These are phyloP conservation scores for Dictyostelium citrinum DNA, from an alignment of 78 protist species.

Conservation along the genomic window DNA sequence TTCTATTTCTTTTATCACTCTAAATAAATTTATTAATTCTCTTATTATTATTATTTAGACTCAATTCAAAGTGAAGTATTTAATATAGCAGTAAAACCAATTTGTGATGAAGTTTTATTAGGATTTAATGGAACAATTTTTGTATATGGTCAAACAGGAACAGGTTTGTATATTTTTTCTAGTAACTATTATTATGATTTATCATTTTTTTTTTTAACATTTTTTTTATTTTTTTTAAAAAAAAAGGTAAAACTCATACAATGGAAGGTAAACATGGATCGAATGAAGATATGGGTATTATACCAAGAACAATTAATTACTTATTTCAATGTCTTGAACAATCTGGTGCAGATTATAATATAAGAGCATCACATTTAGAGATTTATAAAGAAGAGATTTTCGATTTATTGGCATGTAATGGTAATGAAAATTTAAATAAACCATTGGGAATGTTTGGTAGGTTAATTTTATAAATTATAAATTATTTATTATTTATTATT, in stretches of 20 bases:
- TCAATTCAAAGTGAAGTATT: slow-evolving; percentile 52
- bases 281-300: slow-evolving; percentile 76
- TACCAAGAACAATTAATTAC: slow-evolving; percentile 78
- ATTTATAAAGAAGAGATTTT: slow-evolving; percentile 82
- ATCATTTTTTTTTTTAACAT: not conserved
- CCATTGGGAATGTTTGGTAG: slow-evolving; percentile 57
- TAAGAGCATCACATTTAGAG: slow-evolving; percentile 77
- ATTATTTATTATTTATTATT: not conserved
- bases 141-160: slow-evolving; percentile 85
- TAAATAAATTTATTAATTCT: not conserved
- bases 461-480: not conserved
- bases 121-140: slow-evolving; percentile 85
- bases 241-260: slow-evolving; percentile 78
- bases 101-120: slow-evolving; percentile 56
- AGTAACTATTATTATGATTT: not conserved
- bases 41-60: not conserved
- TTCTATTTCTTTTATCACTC: not conserved
- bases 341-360: slow-evolving; percentile 65
- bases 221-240: not conserved
- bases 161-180: not conserved
- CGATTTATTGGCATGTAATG: slow-evolving; percentile 63
- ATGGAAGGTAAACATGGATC: slow-evolving; percentile 80
- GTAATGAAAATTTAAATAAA: slow-evolving; percentile 11
- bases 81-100: slow-evolving; percentile 56
- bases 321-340: slow-evolving; percentile 74